A percentile compares a stretch with the other conserved stretches of the same genome.
These are phyloP conservation scores for Cercospora citrullina DNA, from an alignment of 2,329 filamentous ascomycete genomes.

Conservation along the genomic window DNA sequence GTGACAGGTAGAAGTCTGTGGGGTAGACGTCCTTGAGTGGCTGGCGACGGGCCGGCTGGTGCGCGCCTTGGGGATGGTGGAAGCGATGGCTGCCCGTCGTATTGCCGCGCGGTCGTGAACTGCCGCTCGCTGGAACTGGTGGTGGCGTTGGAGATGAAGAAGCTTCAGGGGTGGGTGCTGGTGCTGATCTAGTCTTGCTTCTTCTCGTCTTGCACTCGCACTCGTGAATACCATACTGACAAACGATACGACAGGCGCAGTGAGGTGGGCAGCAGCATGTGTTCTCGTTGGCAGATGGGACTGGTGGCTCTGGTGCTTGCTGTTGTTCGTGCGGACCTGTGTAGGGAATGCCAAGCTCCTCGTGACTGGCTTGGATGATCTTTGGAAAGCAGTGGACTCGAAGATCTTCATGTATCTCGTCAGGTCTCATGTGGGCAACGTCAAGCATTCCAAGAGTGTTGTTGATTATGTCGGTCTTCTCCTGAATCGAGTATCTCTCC, in stretches of 20 bases:
- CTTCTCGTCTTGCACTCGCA: conserved; percentile 2
- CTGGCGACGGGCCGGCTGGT: background rate
- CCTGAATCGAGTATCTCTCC: background rate
- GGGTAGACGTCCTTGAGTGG: conserved; percentile 1
- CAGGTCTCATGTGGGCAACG: background rate
- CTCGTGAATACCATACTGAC: conserved; percentile 3
- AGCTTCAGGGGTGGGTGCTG: background rate
- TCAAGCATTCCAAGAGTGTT: background rate
- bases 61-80: background rate
- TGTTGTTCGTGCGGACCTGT: background rate
- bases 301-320: background rate
- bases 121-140: background rate
- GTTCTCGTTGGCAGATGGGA: background rate
- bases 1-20: background rate
- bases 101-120: background rate
- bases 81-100: background rate
- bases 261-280: background rate
- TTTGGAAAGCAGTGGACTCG: background rate
- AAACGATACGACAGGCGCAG: conserved; percentile 1
- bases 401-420: background rate
- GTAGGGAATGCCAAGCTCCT: background rate
- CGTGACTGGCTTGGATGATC: background rate
- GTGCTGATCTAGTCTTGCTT: background rate
- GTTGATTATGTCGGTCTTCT: background rate
- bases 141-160: background rate